Evolutionary conservation across 768 basidiomycete genomes (phyloP).

Genomic region (Gymnopilus dilepis): DNA sequence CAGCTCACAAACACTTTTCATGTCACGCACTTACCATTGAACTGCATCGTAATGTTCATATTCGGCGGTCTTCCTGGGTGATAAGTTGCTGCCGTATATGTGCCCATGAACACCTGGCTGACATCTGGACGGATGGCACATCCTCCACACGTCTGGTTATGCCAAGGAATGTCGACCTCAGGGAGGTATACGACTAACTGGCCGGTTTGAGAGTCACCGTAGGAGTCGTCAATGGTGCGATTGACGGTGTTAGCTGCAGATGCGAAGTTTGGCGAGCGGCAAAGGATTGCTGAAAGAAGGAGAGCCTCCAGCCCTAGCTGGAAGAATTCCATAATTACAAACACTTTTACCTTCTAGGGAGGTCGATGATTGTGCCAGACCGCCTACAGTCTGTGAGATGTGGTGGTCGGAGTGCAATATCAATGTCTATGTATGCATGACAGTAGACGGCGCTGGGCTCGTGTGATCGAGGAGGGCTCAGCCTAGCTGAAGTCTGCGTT

Average conservation of each 20-base stretch:
- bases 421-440: too few species aligned
- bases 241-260: slow-evolving; percentile 29
- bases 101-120: slow-evolving; percentile 28
- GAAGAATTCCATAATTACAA: too few species aligned
- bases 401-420: too few species aligned
- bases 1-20: not conserved
- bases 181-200: slow-evolving; percentile 32
- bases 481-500: too few species aligned
- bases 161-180: slow-evolving; percentile 26
- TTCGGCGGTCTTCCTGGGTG: slow-evolving; percentile 23
- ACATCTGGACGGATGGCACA: slow-evolving; percentile 32
- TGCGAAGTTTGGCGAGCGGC: too few species aligned
- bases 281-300: not conserved
- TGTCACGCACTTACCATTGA: slow-evolving; percentile 25
- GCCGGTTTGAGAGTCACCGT: slow-evolving; percentile 36
- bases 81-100: slow-evolving; percentile 42
- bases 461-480: too few species aligned
- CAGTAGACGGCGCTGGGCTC: too few species aligned
- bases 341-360: too few species aligned
- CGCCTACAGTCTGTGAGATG: too few species aligned
- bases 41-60: slow-evolving; percentile 34
- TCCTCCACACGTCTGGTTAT: slow-evolving; percentile 25
- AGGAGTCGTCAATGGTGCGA: slow-evolving; percentile 42
- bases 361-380: too few species aligned
- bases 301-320: too few species aligned